Percentiles rank a stretch among this genome's conserved stretches.
Conservation (phyloP, 208 protist genomes). For the Trypanosoma conorhini region DNA sequence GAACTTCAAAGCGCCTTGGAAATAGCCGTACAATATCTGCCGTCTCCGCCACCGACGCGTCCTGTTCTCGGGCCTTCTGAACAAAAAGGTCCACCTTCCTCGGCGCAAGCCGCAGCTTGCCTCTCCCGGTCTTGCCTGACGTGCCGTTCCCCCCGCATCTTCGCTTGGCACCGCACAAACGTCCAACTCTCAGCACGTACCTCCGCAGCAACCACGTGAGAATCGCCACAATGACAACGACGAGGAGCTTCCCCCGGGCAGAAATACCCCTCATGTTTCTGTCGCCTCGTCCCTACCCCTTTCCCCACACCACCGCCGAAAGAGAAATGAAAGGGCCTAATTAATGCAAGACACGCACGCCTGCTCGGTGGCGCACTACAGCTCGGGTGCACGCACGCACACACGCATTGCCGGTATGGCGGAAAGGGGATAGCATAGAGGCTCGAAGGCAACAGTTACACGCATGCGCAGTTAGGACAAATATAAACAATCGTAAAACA, state of each 20-base stretch:
- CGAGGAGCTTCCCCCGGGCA: background rate
- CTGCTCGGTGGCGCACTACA: background rate
- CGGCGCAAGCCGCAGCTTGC: constrained; percentile 21
- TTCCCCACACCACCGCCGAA: background rate
- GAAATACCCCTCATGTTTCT: constrained; percentile 4
- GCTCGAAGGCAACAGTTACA: background rate
- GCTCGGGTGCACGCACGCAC: background rate
- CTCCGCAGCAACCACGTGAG: constrained; percentile 20
- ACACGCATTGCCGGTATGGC: background rate
- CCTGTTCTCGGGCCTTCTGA: constrained; percentile 20
- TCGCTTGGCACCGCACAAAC: background rate
- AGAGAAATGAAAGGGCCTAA: background rate
- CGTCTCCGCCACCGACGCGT: background rate
- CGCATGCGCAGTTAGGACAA: background rate
- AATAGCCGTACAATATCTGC: constrained; percentile 42
- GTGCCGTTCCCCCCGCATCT: background rate
- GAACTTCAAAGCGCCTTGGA: constrained; percentile 75
- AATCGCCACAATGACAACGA: background rate
- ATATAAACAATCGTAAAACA: background rate
- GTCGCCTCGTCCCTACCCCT: constrained; percentile 1
- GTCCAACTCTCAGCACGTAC: background rate
- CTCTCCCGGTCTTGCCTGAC: background rate
- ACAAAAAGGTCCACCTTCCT: constrained; percentile 68
- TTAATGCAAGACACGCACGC: background rate
- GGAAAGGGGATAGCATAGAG: background rate